Evolutionary conservation across 148 eudicot genomes (phyloP), one percentile per base, ranked within the genome.

Genomic region (Chenopodium suecicum): DNA sequence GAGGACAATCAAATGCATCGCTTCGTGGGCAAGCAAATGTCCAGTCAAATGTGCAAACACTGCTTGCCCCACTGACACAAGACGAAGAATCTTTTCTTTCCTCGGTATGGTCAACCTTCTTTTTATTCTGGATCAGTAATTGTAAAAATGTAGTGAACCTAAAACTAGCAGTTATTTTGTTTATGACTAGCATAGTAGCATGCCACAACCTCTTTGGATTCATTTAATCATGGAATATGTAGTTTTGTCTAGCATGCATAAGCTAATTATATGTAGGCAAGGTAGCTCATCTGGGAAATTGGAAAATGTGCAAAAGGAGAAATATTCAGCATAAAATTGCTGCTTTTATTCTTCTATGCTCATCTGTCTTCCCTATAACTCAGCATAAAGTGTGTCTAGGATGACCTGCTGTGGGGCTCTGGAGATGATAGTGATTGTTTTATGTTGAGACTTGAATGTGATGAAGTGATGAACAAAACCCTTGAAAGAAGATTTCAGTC

Each of bases 31-130:
- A 89, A 88, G 79, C 90, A 83, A 91, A 90, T 84, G 84, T 90
- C 76, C 99, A 93, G 75, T 84, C 91, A 56, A 97, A 95, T 86
- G 90, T 93, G 82, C 98, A 92, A 75, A 83, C 84, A 54, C 89
- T 95, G 76, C 93, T 95, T 80, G 83, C 90, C 73, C 92, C 98
- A 71, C 80, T 95, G 82, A 88, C 89, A 25, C 92, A 89, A 81
- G 88, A 80, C 79, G 99, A 95, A 88, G 97, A 92, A 87, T 84
- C 92, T 82, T 90, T 93, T 88, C 94, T 95, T 85, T 89, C 94
- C 83, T 87, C 90, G 90, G 99, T 95, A 90, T 25, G 87, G 76
- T 37, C 72, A 74, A 29, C 81, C 85, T 84, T 78, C 10, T 58
- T 17, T 44, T 41, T 60, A 70, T 80, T 77, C 84, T 68, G 46